Evolutionary conservation across 306 rosid species (phyloP), one percentile per base, ranked within the genome.

Genomic region (Dalbergia cultrata): DNA sequence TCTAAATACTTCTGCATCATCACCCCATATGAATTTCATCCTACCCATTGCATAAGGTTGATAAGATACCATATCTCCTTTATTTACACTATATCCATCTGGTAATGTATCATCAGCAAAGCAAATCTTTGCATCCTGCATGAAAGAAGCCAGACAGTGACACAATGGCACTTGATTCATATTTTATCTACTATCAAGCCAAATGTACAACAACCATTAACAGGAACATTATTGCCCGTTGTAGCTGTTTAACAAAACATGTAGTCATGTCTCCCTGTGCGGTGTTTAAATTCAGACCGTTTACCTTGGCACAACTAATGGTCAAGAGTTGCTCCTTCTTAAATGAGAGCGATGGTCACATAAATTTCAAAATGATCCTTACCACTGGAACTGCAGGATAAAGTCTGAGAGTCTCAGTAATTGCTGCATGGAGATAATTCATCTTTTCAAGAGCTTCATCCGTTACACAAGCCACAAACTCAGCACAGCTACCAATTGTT

Each of bases 31-130:
- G 82, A 87, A 84, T 72, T 89, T 90, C 97, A 93, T 93, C 87
- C 96, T 65, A 39, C 96, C 97, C 97, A 93, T 90, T 44, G 97
- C 97, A 62, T 88, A 93, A 37, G 97, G 96, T 82, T 90, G 96
- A 72, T 93, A 90, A 10, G 84, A 58, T 22, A 90, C 83, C 80
- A 80, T 21, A 54, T 89, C 91, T 69, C 97, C 97, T 77, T 90
- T 89, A 44, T 61, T 90, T 73, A 90, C 94, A 47, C 82, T 74
- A 45, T 18, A 86, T 14, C 96, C 97, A 67, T 90, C 97, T 5
- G 97, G 96, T 61, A 93, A 82, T 47, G 88, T 89, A 54, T 93
- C 97, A 74, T 89, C 90, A 21, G 91, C 84, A 80, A 84, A 85
- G 58, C 96, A 89, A 33, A 85, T 82, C 85, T 90, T 93, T 70